A percentile compares a stretch with the other conserved stretches of the same genome.
Evolutionary conservation across 176 grass and related monocot species (phyloP).

Genomic region (Hsuehochloa calcarea): DNA sequence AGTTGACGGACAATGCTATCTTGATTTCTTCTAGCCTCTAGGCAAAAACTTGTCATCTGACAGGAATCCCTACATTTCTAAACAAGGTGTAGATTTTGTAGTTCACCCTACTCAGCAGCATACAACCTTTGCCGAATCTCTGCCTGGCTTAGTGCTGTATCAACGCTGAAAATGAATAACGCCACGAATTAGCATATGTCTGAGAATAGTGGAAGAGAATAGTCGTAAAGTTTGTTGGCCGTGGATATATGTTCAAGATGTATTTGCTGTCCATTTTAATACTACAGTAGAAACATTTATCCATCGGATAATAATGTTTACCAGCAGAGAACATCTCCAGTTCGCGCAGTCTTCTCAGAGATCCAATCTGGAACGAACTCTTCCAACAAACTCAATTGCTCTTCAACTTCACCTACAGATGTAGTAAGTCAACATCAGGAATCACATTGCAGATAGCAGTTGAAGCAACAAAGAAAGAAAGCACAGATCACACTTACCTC

Average conservation of each 20-base stretch:
- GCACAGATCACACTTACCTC: constrained; percentile 35
- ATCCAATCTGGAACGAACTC: constrained; percentile 88
- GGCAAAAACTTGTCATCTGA: too few relatives aligned
- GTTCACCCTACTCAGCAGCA: constrained; percentile 33
- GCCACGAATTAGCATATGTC: background rate
- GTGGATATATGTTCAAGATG: background rate
- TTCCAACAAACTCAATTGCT: constrained; percentile 60
- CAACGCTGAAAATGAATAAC: constrained; percentile 37
- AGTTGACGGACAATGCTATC: background rate
- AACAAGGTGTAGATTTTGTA: background rate
- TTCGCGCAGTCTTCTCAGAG: constrained; percentile 50
- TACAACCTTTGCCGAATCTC: constrained; percentile 65
- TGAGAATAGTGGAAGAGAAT: background rate
- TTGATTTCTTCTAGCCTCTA: background rate
- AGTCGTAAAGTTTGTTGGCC: background rate
- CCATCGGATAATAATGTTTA: constrained; percentile 24
- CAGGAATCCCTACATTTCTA: background rate
- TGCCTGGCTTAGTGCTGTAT: constrained; percentile 42
- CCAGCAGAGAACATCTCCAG: constrained; percentile 58
- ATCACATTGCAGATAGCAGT: background rate
- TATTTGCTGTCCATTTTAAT: background rate
- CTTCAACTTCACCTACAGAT: constrained; percentile 68
- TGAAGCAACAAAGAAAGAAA: background rate
- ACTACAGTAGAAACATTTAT: background rate
- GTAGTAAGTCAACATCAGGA: constrained; percentile 7